Conservation (phyloP, 768 basidiomycete species). For the Polyporus arcularius region DNA sequence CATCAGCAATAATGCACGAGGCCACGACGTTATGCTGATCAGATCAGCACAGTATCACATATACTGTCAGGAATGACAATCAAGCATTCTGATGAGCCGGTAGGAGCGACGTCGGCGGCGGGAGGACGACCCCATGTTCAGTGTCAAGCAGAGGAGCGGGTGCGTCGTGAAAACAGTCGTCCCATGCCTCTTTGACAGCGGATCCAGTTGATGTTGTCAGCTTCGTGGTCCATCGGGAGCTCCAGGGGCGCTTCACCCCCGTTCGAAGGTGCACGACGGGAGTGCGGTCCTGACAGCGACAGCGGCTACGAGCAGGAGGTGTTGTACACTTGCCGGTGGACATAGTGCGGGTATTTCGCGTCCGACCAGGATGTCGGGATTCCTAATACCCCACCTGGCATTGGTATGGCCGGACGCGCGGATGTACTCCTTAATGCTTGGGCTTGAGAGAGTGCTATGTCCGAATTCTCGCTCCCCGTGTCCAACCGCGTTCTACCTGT, state of each 20-base stretch:
- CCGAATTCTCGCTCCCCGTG: background rate
- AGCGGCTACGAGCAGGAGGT: background rate
- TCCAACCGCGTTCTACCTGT: background rate
- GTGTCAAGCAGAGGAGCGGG: background rate
- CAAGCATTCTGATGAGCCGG: constrained; percentile 11
- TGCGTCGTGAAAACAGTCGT: background rate
- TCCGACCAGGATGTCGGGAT: background rate
- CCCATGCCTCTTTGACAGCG: background rate
- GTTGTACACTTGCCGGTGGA: background rate
- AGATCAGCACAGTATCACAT: constrained; percentile 5
- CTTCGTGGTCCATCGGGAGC: background rate
- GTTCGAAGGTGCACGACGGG: background rate
- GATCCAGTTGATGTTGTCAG: background rate
- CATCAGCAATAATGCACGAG: background rate
- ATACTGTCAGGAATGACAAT: constrained; percentile 5
- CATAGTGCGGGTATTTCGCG: background rate
- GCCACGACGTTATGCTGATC: background rate
- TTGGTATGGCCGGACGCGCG: background rate
- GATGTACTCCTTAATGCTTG: no score
- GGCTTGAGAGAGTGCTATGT: background rate
- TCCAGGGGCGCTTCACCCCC: background rate
- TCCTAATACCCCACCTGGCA: background rate
- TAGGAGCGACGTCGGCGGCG: constrained; percentile 2
- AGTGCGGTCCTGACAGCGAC: background rate
- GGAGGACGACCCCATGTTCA: background rate